Evolutionary conservation across 2,329 filamentous ascomycete species (phyloP), one percentile per base, ranked within the genome.

Genomic region (Gaeumannomyces tritici): DNA sequence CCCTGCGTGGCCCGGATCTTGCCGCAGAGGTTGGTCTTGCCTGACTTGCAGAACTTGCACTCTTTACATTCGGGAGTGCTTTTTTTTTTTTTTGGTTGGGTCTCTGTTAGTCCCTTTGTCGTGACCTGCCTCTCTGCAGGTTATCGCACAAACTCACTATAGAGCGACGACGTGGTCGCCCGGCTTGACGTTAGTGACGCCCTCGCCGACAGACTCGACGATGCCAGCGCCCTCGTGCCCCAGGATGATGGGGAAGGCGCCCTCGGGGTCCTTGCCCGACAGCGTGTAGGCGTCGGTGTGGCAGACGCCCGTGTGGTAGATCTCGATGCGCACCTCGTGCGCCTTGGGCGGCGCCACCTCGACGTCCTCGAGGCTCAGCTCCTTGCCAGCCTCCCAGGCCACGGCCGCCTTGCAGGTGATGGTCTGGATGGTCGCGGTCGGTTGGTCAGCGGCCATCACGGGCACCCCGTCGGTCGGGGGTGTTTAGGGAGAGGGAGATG

Each of bases 1-100:
- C 95, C 95, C 80, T 99, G 95, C 57, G 95, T 98, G 57, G 91
- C 91, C 71, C 95, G 89, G 77, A 99, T 99, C 86, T 98, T 98
- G 76, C 95, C 95, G 80, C 93, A 98, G 64, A 98, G 89, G 80
- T 98, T 98, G 72, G 93, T 98, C 88, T 99, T 99, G 80, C 93
- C 95, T 55, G 93, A 98, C 78, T 91, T 95, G 89, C 95, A 99
- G 85, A 98, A 98, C 82, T 98, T 98, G 87, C 95, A 99, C 77
- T 98, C 93, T 69, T 86, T 83, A 82, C 95, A 98, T 81, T 98
- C 93, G 67, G 95, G 95, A 58, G 93, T 98, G 83, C 92, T 96
- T 72, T 63, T 55, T 51, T 27, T 9, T 28, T 57, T 55, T 60
- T 33, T 33, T 33, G 29, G 29, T 4, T 31, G 29, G 29, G 29